A percentile compares a stretch with the other conserved stretches of the same genome.
These are phyloP conservation scores for Naganishia vishniacii DNA, from an alignment of 768 basidiomycete genomes.

Conservation along the genomic window DNA sequence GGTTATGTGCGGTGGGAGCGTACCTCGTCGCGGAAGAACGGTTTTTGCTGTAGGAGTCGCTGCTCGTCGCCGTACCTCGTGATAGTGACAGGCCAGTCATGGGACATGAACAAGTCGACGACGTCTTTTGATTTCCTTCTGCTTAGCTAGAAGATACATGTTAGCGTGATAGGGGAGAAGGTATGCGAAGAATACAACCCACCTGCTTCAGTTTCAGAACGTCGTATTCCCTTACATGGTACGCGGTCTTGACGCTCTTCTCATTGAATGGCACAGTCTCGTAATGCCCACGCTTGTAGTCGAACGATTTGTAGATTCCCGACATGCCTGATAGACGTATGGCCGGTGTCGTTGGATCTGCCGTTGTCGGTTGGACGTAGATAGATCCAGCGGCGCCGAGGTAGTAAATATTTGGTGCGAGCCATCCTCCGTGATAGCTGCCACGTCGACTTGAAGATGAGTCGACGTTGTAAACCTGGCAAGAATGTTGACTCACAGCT, in stretches of 20 bases:
- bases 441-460: no score
- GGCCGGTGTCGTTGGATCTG: conserved; percentile 49
- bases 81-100: conserved; percentile 90
- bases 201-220: conserved; percentile 47
- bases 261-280: conserved; percentile 77
- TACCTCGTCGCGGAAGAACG: conserved; percentile 65
- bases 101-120: conserved; percentile 72
- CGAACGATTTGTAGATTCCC: conserved; percentile 77
- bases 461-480: background rate
- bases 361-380: conserved; percentile 57
- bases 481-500: conserved; percentile 59
- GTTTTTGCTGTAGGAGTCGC: conserved; percentile 66
- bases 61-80: conserved; percentile 70
- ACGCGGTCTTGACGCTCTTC: conserved; percentile 69
- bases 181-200: background rate
- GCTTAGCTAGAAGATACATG: conserved; percentile 53
- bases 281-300: conserved; percentile 67
- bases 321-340: conserved; percentile 82
- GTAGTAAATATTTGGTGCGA: conserved; percentile 94
- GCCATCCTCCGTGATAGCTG: conserved; percentile 94
- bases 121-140: conserved; percentile 13
- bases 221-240: conserved; percentile 83
- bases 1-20: background rate
- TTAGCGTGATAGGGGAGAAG: background rate
- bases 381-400: conserved; percentile 86